Conservation (phyloP, 768 basidiomycete genomes). For the Podaxis sp. region DNA sequence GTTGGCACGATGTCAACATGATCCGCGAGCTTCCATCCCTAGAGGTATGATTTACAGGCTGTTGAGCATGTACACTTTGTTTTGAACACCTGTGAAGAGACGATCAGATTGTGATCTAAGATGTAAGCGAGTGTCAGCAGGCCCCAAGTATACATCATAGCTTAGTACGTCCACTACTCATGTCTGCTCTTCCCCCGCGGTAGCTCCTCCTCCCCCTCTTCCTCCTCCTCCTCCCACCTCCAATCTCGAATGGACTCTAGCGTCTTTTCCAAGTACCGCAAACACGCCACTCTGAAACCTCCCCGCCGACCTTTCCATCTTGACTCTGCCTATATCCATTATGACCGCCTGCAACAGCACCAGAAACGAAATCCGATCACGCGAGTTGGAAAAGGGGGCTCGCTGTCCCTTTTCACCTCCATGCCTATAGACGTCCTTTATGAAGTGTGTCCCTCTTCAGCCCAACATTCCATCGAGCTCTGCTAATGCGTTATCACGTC, state of each 20-base stretch:
- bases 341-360: slow-evolving; percentile 1
- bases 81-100: neutral
- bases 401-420: slow-evolving; percentile 15
- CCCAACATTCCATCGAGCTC: no score
- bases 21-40: neutral
- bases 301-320: neutral
- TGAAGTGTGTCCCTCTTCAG: slow-evolving; percentile 19
- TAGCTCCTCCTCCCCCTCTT: neutral
- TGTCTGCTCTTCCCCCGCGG: neutral
- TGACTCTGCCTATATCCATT: slow-evolving; percentile 1
- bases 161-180: neutral
- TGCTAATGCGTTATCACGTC: neutral
- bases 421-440: slow-evolving; percentile 29
- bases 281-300: neutral
- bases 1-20: neutral
- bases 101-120: neutral
- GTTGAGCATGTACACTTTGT: neutral
- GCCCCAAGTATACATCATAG: slow-evolving; percentile 8
- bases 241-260: neutral
- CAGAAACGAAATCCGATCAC: neutral
- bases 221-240: neutral
- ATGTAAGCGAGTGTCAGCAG: neutral
- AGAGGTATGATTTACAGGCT: neutral
- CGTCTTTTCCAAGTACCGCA: neutral
- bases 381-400: slow-evolving; percentile 5